phyloP scores from a whole-genome alignment of 2,329 filamentous ascomycete species.

The Blumeriella jaapii region DNA sequence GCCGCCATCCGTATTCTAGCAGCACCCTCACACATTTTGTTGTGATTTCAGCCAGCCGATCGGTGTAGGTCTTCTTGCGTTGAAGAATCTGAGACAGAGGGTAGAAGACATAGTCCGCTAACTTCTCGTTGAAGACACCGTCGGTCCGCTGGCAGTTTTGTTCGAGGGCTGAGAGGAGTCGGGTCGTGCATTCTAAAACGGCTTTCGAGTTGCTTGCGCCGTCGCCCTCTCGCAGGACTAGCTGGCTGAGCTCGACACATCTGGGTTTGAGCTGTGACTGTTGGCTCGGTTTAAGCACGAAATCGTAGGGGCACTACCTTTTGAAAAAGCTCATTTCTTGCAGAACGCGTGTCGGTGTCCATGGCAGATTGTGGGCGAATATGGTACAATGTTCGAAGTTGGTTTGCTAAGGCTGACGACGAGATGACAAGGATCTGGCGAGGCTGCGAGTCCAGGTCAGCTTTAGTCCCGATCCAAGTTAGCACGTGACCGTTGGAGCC shows the following conservation, averaged over 20 bases:
- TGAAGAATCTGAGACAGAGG: constrained; percentile 81
- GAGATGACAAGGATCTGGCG: no score
- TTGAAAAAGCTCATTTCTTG: constrained; percentile 27
- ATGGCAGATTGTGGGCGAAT: constrained; percentile 13
- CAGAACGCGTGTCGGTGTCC: constrained; percentile 19
- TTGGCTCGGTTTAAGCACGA: constrained; percentile 6
- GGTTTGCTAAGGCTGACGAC: no score
- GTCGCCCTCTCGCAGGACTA: constrained; percentile 39
- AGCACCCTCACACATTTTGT: constrained; percentile 66
- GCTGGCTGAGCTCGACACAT: constrained; percentile 48
- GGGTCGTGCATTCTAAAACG: constrained; percentile 35
- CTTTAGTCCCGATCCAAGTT: no score
- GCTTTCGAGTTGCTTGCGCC: constrained; percentile 32
- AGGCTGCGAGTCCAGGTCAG: no score
- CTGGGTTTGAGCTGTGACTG: constrained; percentile 46
- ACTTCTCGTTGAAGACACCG: constrained; percentile 57
- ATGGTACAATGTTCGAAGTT: no score
- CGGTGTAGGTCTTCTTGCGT: constrained; percentile 58
- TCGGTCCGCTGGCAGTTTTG: constrained; percentile 32
- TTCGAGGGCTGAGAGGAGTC: constrained; percentile 37
- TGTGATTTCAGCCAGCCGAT: constrained; percentile 61
- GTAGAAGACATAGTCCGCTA: constrained; percentile 93
- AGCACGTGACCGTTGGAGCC: no score
- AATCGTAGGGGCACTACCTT: constrained; percentile 13
- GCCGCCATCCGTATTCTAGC: constrained; percentile 68